Conservation (phyloP, 1,284 basidiomycete genomes). For the Microbotryum violaceum region DNA sequence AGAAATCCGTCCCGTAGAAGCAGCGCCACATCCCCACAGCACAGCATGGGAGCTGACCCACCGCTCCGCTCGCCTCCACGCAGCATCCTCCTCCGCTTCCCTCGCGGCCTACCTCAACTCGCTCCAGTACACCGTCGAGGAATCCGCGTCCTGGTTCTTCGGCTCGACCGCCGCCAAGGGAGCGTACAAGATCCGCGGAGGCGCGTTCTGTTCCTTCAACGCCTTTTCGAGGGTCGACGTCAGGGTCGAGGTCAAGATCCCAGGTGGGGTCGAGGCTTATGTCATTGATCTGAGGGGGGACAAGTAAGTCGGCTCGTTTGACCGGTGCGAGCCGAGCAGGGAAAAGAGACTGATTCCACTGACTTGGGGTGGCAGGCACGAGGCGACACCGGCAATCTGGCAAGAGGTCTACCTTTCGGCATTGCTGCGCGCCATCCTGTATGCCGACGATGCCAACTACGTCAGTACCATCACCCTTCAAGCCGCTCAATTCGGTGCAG, state of each 20-base stretch:
- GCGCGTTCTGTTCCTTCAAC: slow-evolving; percentile 98
- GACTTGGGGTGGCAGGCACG: slow-evolving; percentile 54
- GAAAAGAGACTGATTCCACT: too few species aligned
- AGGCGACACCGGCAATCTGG: slow-evolving; percentile 88
- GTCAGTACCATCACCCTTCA: slow-evolving; percentile 1
- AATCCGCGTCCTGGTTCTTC: slow-evolving; percentile 85
- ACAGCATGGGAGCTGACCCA: background rate
- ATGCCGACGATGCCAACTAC: slow-evolving; percentile 91
- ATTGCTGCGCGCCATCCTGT: slow-evolving; percentile 79
- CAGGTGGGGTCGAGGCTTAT: slow-evolving; percentile 91
- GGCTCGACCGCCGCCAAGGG: slow-evolving; percentile 52
- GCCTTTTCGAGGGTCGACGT: slow-evolving; percentile 96
- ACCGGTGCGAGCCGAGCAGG: too few species aligned
- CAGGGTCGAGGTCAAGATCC: slow-evolving; percentile 95
- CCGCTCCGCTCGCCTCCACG: background rate
- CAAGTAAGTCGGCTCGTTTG: slow-evolving; percentile 53
- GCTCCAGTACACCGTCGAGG: slow-evolving; percentile 88
- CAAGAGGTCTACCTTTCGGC: slow-evolving; percentile 95
- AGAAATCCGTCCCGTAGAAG: background rate
- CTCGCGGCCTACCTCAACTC: slow-evolving; percentile 98
- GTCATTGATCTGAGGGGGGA: slow-evolving; percentile 91
- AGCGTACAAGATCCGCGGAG: slow-evolving; percentile 70
- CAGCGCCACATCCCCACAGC: too few species aligned
- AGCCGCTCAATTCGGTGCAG: too few species aligned
- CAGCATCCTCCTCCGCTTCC: slow-evolving; percentile 83